Evolutionary conservation across 495 filamentous ascomycete species (phyloP).

Genomic region (Trichoderma orchidacearum): DNA sequence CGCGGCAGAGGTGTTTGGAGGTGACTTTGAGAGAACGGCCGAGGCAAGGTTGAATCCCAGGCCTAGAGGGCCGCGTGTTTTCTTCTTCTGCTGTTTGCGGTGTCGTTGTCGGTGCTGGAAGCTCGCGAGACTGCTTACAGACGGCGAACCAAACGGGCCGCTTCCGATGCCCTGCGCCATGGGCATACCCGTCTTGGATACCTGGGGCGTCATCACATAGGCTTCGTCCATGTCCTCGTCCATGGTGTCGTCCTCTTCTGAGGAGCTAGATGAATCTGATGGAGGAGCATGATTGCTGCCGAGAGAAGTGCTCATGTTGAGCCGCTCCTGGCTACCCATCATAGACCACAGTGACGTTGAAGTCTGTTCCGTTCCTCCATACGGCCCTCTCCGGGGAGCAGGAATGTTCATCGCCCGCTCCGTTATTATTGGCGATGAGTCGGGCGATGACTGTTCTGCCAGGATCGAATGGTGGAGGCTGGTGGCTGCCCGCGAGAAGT

Average conservation of each 20-base stretch:
- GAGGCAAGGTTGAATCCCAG: constrained; percentile 21
- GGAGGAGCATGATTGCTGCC: constrained; percentile 72
- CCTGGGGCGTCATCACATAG: constrained; percentile 55
- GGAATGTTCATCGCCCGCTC: constrained; percentile 73
- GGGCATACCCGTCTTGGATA: constrained; percentile 39
- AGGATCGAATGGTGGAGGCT: constrained; percentile 93
- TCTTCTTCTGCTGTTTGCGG: constrained; percentile 38
- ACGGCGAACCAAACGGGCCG: constrained; percentile 51
- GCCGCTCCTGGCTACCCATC: constrained; percentile 48
- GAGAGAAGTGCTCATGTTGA: constrained; percentile 67
- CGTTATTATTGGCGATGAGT: constrained; percentile 77
- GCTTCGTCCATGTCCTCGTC: constrained; percentile 71
- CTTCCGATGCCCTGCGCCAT: constrained; percentile 31
- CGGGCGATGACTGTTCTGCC: constrained; percentile 79
- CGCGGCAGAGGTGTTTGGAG: constrained; percentile 26
- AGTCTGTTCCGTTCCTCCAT: constrained; percentile 17
- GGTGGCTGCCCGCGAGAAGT: constrained; percentile 88
- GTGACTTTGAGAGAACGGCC: constrained; percentile 25
- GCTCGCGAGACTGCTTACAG: constrained; percentile 55
- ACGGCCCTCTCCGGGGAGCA: not conserved
- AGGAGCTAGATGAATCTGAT: constrained; percentile 66
- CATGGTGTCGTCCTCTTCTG: constrained; percentile 67
- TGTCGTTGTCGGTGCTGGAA: constrained; percentile 67
- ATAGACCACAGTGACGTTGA: constrained; percentile 30
- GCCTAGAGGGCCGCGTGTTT: constrained; percentile 17